Evolutionary conservation across 148 eudicot species (phyloP).

Genomic region (Cornus florida): DNA sequence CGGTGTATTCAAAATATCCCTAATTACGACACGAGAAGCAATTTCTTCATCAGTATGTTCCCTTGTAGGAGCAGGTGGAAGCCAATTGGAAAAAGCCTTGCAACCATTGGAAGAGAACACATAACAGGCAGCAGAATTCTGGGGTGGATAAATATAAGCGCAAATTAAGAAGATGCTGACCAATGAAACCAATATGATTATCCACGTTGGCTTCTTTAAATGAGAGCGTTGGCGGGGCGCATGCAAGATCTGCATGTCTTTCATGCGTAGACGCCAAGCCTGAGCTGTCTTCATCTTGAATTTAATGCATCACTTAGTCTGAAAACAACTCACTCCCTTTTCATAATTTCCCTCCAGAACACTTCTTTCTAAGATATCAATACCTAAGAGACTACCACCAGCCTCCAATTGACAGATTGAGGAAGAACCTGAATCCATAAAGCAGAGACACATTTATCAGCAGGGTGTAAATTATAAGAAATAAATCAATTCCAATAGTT

Average conservation of each 20-base stretch:
- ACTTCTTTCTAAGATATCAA: not conserved
- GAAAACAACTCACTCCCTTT: not conserved
- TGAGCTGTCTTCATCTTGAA: slow-evolving; percentile 57
- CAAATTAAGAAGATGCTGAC: slow-evolving; percentile 61
- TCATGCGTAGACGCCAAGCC: slow-evolving; percentile 64
- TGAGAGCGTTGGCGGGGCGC: slow-evolving; percentile 61
- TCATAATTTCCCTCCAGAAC: slow-evolving; percentile 7
- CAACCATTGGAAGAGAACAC: slow-evolving; percentile 73
- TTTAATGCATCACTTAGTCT: slow-evolving; percentile 19
- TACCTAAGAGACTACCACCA: not conserved
- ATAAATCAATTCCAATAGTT: not conserved
- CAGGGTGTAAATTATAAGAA: not conserved
- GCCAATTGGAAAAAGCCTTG: slow-evolving; percentile 59
- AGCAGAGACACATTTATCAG: slow-evolving; percentile 1
- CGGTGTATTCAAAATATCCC: slow-evolving; percentile 57
- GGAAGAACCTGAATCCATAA: slow-evolving; percentile 12
- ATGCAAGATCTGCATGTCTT: slow-evolving; percentile 59
- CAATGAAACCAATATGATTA: slow-evolving; percentile 60
- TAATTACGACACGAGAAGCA: slow-evolving; percentile 74
- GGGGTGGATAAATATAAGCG: slow-evolving; percentile 79
- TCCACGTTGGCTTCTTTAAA: slow-evolving; percentile 77
- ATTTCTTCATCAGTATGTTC: slow-evolving; percentile 75
- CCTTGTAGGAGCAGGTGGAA: slow-evolving; percentile 57
- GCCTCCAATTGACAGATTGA: slow-evolving; percentile 9
- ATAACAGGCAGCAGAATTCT: slow-evolving; percentile 64